Base-by-base conservation (phyloP, 306 rosid species). In the Quercus suber region DNA sequence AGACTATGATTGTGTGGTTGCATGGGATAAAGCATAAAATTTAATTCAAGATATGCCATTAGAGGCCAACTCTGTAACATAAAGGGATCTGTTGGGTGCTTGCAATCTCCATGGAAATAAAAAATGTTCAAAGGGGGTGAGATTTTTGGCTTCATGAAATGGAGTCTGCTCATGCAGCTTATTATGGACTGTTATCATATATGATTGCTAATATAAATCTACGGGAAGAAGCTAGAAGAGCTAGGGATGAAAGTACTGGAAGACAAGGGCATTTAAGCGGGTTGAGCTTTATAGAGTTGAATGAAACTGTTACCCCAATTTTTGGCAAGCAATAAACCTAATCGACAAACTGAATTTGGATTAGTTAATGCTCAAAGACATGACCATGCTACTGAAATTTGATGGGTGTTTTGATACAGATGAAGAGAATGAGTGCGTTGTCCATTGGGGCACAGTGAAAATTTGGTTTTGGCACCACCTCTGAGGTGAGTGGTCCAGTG, bases 1-100 rank as follows among this genome's bases (percentile, higher is more conserved):
- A 71, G 88, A 87, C 78, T 87, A 87, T 75, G 88, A 86, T 4
- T 84, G 88, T 69, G 80, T 87, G 82, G 85, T 87, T 74, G 88
- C 82, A 28, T 64, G 84, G 70, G 76, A 82, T 13, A 83, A 87
- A 65, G 90, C 90, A 1, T 69, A 79, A 82, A 6, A 7, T 23
- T 67, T 84, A 15, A 80, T 87, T 71, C 52, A 31, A 55, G 78
- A 69, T 35, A 84, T 87, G 88, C 88, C 88, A 21, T 82, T 77
- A 18, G 74, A 71, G 82, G 83, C 88, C 65, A 82, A 82, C 78
- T 79, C 90, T 60, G 83, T 84, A 51, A 80, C 82, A 23, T 84
- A 83, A 86, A 84, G 88, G 27, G 72, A 86, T 45, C 53, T 82
- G 30, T 77, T 87, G 65, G 79, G 88, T 82, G 82, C 87, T 31